Base-by-base conservation (phyloP, 768 basidiomycete species). In the Tulasnella sp. region DNA sequence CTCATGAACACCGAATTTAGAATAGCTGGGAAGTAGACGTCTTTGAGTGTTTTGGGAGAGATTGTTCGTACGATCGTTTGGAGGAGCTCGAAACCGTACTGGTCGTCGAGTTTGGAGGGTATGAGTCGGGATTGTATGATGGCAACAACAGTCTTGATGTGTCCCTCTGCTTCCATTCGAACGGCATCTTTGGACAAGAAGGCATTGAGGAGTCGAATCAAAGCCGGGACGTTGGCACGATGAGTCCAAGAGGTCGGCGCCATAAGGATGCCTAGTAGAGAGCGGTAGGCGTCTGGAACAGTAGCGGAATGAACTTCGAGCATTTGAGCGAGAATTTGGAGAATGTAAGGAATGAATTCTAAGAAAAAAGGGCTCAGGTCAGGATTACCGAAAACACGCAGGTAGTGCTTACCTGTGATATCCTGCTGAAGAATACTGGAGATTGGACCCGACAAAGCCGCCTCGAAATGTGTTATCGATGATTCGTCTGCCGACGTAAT, bases 301-400 rank as follows among this genome's bases (percentile, higher is more conserved):
- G 89, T 88, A 2, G 85, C 84, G 1, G 86, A 81, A 83, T 97
- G 96, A 3, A 95, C 87, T 82, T 96, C 93, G 44, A 99, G 92
- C 90, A 99, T 96, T 84, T 98, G 97, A 0, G 96, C 93, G 72
- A 98, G 91, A 83, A 99, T 90, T 84, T 99, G 97, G 89, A 99
- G 98, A 78, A 94, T 94, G 85, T 98, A 99, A 4, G 97, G 97
- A 73, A 99, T 93, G 85, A 98, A 98, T 87, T 98, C 97, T 98
- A 6, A 34, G 40, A 22, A 46, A 14, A 48, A 60, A 34, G 72
- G 18, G 14, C 75, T 76, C 60, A 20, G 44, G 24, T 44, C 31
- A 31, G 34, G 69, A 50, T 72, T 8, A 31, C 42, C 4, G 34
- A 5, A n/a, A 8, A 2, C 4, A 50, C 28, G 60, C 46, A 72